Percentiles rank a stretch among this genome's conserved stretches.
Conservation (phyloP, 768 basidiomycete genomes). For the Kwoniella botswanensis region DNA sequence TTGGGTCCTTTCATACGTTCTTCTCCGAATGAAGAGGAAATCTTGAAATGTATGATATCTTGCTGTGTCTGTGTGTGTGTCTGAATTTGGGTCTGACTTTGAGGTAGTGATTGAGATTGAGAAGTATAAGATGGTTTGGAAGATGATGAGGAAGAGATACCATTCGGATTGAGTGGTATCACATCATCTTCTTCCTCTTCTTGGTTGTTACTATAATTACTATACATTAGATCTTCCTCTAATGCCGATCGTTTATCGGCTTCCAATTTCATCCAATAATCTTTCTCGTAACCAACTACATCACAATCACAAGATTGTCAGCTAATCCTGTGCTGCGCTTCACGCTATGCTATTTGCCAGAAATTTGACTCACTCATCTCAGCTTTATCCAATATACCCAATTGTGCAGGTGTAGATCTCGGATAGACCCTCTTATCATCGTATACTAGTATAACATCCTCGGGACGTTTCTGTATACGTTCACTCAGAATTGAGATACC, state of each 20-base stretch:
- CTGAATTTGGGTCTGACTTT: neutral
- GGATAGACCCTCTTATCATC: constrained; percentile 26
- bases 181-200: constrained; percentile 1
- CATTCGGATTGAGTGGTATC: neutral
- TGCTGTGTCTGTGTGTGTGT: neutral
- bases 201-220: neutral
- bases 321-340: neutral
- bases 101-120: neutral
- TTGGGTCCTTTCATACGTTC: constrained; percentile 12
- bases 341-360: neutral
- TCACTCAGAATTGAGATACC: constrained; percentile 29
- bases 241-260: constrained; percentile 12
- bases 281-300: constrained; percentile 24
- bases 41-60: constrained; percentile 8
- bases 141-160: neutral
- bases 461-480: constrained; percentile 21
- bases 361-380: constrained; percentile 23
- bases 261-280: constrained; percentile 15
- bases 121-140: neutral
- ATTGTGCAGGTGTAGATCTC: constrained; percentile 13
- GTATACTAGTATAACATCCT: constrained; percentile 36
- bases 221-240: neutral
- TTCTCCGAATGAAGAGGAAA: neutral
- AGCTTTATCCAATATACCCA: constrained; percentile 15
- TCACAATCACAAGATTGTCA: neutral